Evolutionary conservation across 495 filamentous ascomycete genomes (phyloP).

Genomic region (Halenospora varia): DNA sequence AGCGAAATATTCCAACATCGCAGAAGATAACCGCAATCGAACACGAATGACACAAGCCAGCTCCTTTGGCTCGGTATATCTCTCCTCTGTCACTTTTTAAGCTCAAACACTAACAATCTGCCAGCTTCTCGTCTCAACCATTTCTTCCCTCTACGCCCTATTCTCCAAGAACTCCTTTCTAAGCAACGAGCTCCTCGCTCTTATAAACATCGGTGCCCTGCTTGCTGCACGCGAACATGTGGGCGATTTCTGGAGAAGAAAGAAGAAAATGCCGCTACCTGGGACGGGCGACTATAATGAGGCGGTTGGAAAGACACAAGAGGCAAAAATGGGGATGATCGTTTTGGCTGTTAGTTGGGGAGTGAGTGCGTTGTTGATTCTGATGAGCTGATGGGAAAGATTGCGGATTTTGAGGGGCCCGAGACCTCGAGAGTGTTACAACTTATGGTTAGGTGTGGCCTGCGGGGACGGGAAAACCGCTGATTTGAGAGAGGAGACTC

Average conservation of each 20-base stretch:
- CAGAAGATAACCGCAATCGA: not conserved
- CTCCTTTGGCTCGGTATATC: too few relatives aligned
- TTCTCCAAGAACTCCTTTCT: too few relatives aligned
- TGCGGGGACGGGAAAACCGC: too few relatives aligned
- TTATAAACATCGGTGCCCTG: constrained; percentile 7
- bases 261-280: constrained; percentile 13
- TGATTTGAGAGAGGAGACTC: too few relatives aligned
- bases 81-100: too few relatives aligned
- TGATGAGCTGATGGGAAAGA: too few relatives aligned
- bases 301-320: constrained; percentile 15
- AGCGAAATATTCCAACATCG: not conserved
- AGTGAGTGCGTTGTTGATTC: constrained; percentile 8
- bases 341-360: constrained; percentile 14
- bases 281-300: constrained; percentile 18
- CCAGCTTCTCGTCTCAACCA: not conserved
- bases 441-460: too few relatives aligned
- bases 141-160: not conserved
- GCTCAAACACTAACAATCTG: too few relatives aligned
- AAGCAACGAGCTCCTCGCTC: too few relatives aligned
- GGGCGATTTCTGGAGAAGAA: constrained; percentile 12
- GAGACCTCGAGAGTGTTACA: too few relatives aligned
- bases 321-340: constrained; percentile 12
- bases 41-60: not conserved
- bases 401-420: too few relatives aligned
- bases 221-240: constrained; percentile 12